Percentiles rank a stretch among this genome's conserved stretches.
Conservation (phyloP, 352 stramenopile species). For the Blastocystis sp. region DNA sequence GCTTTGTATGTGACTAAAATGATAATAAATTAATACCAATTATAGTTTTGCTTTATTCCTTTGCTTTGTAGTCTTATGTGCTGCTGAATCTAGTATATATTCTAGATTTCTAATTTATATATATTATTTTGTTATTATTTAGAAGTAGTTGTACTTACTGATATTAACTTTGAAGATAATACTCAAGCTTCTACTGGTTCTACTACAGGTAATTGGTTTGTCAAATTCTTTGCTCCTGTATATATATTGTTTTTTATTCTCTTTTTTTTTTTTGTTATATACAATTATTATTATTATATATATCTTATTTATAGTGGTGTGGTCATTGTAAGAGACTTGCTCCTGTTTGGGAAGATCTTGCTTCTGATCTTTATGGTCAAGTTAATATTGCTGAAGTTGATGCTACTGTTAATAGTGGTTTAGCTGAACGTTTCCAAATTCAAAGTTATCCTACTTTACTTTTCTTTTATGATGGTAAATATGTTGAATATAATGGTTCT, state of each 20-base stretch:
- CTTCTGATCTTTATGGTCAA: slow-evolving; percentile 3
- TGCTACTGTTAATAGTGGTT: slow-evolving; percentile 1
- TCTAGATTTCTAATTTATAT: too few relatives aligned
- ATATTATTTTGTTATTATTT: too few relatives aligned
- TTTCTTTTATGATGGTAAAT: slow-evolving; percentile 33
- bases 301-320: slow-evolving; percentile 13
- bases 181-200: slow-evolving; percentile 26
- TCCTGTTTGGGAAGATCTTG: slow-evolving; percentile 21
- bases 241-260: background rate
- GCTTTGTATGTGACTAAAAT: too few relatives aligned
- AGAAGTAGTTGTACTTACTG: slow-evolving; percentile 24
- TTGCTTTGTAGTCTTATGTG: too few relatives aligned
- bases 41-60: too few relatives aligned
- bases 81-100: too few relatives aligned
- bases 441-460: slow-evolving; percentile 25
- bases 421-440: slow-evolving; percentile 20
- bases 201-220: slow-evolving; percentile 31
- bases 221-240: slow-evolving; percentile 36
- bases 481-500: slow-evolving; percentile 5
- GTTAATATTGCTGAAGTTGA: slow-evolving; percentile 33
- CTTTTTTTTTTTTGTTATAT: slow-evolving; percentile 9
- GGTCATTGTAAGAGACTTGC: slow-evolving; percentile 34
- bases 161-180: slow-evolving; percentile 18
- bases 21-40: too few relatives aligned
- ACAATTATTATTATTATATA: background rate